Evolutionary conservation across 352 stramenopile genomes (phyloP), one percentile per base, ranked within the genome.

Genomic region (Globisporangium middletonii): DNA sequence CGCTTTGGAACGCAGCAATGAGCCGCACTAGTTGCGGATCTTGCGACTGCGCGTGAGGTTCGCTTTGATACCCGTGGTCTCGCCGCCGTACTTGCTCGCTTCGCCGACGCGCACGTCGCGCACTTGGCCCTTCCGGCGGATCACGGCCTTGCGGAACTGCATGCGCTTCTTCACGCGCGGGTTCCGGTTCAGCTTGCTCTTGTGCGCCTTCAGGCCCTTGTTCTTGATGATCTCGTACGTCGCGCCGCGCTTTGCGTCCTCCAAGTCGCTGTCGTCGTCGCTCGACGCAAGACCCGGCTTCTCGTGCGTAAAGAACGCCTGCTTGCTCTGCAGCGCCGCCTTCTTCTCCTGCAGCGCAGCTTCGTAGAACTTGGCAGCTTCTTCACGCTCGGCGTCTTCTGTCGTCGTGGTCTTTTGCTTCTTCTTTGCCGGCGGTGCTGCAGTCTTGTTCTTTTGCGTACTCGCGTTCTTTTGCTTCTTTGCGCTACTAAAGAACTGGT

Each of bases 121-220:
- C 48, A 99, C 96, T 57, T 98, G 93, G 73, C 97, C 97, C 79
- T 99, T 99, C 71, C 96, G 84, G 64, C 92, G 78, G 65, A 99
- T 98, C 30, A 98, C 69, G n/a, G 96, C 96, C 79, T 99, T 98
- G 59, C 93, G 84, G 79, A 98, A 99, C 71, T 98, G 91, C 68
- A 98, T 71, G 55, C 97, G 83, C 71, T 99, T 99, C 88, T 99
- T 99, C 53, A 99, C 91, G 63, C 97, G 92, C 52, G 97, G 97
- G 71, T 99, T 99, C 46, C 97, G 86, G 76, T 99, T 99, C 57
- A 98, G 78, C 72, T 99, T 99, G 74, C 83, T 96, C 75, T 98
- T 98, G 83, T 99, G 96, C 28, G 97, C 82, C 62, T 98, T 98
- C 55, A 99, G 79, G 9, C 97, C 97, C 65, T 96, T 89, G 75